Evolutionary conservation across 2,329 filamentous ascomycete genomes (phyloP).

Genomic region (Paramyrothecium roridum): DNA sequence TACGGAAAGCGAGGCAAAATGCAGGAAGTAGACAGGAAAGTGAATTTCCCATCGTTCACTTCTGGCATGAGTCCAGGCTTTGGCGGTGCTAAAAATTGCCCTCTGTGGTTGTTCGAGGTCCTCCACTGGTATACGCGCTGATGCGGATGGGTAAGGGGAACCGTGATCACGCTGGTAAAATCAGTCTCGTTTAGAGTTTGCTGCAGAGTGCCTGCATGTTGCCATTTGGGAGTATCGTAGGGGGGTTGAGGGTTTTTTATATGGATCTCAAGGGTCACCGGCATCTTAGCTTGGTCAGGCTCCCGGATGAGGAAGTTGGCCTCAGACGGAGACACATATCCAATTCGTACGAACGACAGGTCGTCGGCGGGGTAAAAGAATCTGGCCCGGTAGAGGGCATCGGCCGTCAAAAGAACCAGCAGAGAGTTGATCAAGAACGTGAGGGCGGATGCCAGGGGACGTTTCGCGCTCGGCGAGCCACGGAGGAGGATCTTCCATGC

Average conservation of each 20-base stretch:
- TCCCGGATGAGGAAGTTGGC: conserved; percentile 84
- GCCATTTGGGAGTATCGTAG: conserved; percentile 61
- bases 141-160: conserved; percentile 62
- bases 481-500: conserved; percentile 66
- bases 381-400: conserved; percentile 74
- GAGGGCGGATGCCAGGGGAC: conserved; percentile 59
- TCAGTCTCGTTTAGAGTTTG: conserved; percentile 75
- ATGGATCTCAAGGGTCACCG: conserved; percentile 68
- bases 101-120: conserved; percentile 82
- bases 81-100: conserved; percentile 77
- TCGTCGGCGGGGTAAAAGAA: conserved; percentile 68
- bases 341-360: conserved; percentile 81
- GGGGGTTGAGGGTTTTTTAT: conserved; percentile 48
- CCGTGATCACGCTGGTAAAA: conserved; percentile 69
- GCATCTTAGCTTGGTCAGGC: conserved; percentile 70
- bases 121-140: conserved; percentile 79
- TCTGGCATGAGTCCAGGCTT: conserved; percentile 60
- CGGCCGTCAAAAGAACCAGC: conserved; percentile 67
- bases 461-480: conserved; percentile 73
- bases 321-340: conserved; percentile 77
- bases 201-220: conserved; percentile 60
- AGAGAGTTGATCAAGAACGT: conserved; percentile 71
- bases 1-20: conserved; percentile 92
- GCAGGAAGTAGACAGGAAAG: conserved; percentile 89
- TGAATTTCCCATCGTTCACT: conserved; percentile 68